Evolutionary conservation across 768 basidiomycete species (phyloP).

Genomic region (Phaeotremella fagi): DNA sequence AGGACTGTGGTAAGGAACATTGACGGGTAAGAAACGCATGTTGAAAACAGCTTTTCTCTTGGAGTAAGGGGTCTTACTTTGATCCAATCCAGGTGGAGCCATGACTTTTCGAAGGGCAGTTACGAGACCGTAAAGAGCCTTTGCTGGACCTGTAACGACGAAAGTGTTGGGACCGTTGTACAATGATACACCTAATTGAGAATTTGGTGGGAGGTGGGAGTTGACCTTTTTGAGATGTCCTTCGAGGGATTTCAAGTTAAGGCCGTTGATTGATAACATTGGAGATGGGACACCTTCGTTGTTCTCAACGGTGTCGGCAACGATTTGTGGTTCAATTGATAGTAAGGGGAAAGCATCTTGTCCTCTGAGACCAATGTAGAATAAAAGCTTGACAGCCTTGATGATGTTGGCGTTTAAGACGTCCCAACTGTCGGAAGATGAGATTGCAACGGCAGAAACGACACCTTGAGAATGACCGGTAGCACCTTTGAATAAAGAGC

Average conservation of each 20-base stretch:
- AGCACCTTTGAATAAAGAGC: conserved; percentile 69
- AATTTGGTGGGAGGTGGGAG: conserved; percentile 70
- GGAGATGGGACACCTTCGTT: conserved; percentile 90
- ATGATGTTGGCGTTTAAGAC: conserved; percentile 68
- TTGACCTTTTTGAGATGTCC: conserved; percentile 82
- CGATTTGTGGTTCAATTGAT: conserved; percentile 78
- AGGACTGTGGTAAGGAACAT: conserved; percentile 89
- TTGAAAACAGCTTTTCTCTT: conserved; percentile 92
- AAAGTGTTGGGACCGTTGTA: conserved; percentile 87
- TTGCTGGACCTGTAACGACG: conserved; percentile 87
- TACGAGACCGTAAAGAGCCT: conserved; percentile 88
- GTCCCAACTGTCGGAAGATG: conserved; percentile 70
- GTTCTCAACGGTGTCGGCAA: conserved; percentile 80
- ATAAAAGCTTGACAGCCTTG: conserved; percentile 86
- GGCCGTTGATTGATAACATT: conserved; percentile 86
- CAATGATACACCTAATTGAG: conserved; percentile 77
- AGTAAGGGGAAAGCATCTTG: conserved; percentile 92
- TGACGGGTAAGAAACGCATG: conserved; percentile 88
- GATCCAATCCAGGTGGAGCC: conserved; percentile 79
- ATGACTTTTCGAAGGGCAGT: conserved; percentile 83
- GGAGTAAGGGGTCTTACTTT: conserved; percentile 86
- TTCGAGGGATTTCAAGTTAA: conserved; percentile 66
- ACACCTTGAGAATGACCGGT: conserved; percentile 98
- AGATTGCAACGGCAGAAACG: conserved; percentile 83
- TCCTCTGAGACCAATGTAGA: conserved; percentile 87